Evolutionary conservation across 352 stramenopile species (phyloP).

Genomic region (Pelagophyceae sp.): DNA sequence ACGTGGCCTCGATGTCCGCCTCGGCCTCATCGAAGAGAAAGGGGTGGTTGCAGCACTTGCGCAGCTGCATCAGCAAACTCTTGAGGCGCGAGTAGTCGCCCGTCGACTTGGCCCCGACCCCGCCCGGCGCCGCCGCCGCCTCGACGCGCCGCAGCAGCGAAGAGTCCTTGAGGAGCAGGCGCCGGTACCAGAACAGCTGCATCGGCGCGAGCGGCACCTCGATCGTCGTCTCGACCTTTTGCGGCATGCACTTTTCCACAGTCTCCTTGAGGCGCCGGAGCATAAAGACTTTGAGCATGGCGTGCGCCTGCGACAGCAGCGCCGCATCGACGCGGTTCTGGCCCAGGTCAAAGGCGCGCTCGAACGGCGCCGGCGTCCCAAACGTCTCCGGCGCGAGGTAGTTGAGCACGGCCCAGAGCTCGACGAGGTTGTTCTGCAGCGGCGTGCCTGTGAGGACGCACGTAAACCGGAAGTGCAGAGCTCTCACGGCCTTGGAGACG

Average conservation of each 20-base stretch:
- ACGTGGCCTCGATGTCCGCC: slow-evolving; percentile 26
- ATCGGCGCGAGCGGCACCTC: slow-evolving; percentile 38
- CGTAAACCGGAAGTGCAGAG: background rate
- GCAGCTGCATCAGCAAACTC: slow-evolving; percentile 83
- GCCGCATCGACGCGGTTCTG: slow-evolving; percentile 47
- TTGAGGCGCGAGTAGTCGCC: slow-evolving; percentile 79
- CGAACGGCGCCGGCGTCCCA: slow-evolving; percentile 69
- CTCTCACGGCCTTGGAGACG: too few species aligned
- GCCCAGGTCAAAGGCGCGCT: slow-evolving; percentile 19
- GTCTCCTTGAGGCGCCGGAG: slow-evolving; percentile 76
- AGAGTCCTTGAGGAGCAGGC: slow-evolving; percentile 32
- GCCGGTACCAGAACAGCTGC: slow-evolving; percentile 33
- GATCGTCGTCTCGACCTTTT: slow-evolving; percentile 83
- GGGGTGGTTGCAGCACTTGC: slow-evolving; percentile 85
- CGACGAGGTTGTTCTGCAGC: slow-evolving; percentile 92
- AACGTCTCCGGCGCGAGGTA: slow-evolving; percentile 87
- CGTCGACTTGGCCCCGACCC: slow-evolving; percentile 76
- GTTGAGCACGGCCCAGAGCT: slow-evolving; percentile 93
- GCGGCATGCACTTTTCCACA: slow-evolving; percentile 76
- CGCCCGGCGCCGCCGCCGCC: slow-evolving; percentile 67
- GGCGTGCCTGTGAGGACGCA: slow-evolving; percentile 87
- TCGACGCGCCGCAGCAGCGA: slow-evolving; percentile 26
- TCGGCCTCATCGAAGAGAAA: slow-evolving; percentile 80
- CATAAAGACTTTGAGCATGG: slow-evolving; percentile 70
- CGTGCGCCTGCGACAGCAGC: slow-evolving; percentile 71